phyloP scores from a whole-genome alignment of 2,329 filamentous ascomycete species.

The Pseudocercospora ulei region DNA sequence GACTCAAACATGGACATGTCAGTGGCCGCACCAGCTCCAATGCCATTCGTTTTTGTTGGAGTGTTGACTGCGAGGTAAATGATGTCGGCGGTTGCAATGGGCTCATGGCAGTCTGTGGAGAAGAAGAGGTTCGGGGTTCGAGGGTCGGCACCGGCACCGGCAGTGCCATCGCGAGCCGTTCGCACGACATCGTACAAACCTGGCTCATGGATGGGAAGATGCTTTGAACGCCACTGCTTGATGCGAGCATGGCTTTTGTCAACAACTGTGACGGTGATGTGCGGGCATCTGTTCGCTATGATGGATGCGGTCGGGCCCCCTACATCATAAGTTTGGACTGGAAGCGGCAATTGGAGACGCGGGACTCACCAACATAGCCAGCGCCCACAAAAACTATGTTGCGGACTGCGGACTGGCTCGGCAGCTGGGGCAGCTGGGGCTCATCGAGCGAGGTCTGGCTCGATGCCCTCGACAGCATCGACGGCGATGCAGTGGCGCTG shows the following conservation, averaged over 20 bases:
- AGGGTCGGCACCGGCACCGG: conserved; percentile 22
- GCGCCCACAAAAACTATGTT: conserved; percentile 12
- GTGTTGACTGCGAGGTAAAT: conserved; percentile 70
- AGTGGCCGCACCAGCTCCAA: conserved; percentile 59
- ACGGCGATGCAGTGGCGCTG: conserved; percentile 7
- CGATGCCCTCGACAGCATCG: conserved; percentile 5
- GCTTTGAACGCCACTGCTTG: conserved; percentile 59
- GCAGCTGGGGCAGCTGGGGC: neutral
- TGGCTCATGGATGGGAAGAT: conserved; percentile 67
- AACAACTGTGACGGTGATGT: conserved; percentile 62
- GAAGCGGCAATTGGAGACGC: neutral
- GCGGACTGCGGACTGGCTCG: conserved; percentile 1
- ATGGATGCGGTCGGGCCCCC: conserved; percentile 66
- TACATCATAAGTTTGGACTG: neutral
- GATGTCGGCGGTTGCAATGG: conserved; percentile 58
- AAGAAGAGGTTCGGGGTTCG: conserved; percentile 64
- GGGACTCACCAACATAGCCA: conserved; percentile 10
- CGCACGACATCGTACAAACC: conserved; percentile 58
- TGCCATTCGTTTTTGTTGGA: conserved; percentile 61
- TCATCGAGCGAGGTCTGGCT: conserved; percentile 11
- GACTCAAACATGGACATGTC: conserved; percentile 63
- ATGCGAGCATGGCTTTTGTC: conserved; percentile 58
- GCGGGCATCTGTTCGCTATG: conserved; percentile 60
- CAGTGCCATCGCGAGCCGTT: conserved; percentile 45
- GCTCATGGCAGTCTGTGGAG: conserved; percentile 54